Evolutionary conservation across 352 stramenopile species (phyloP), one percentile per base, ranked within the genome.

Genomic region (Globisporangium sylvaticum): DNA sequence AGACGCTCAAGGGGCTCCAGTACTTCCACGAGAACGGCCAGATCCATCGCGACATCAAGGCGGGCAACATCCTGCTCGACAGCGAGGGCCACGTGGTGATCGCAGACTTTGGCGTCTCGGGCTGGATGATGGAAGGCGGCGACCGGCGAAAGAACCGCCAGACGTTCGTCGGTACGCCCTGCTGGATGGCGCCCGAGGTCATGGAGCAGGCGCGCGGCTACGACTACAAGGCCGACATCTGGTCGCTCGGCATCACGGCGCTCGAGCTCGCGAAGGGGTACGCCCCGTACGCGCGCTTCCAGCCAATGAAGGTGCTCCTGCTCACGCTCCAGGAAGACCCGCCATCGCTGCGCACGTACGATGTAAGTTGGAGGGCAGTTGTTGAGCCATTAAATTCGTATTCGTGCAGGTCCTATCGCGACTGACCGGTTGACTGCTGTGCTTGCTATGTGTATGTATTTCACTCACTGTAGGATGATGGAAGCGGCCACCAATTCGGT

Each of bases 1-100:
- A 99, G 76, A 95, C 96, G 24, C 83, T 99, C 15, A 87, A 98
- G 65, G 98, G 97, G 0, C 82, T 99, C 32, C 91, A 99, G 74
- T 99, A 99, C 80, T 99, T 99, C 75, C 98, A 99, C 73, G 93
- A 99, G 65, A 98, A 99, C 68, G 96, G 96, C 4, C 94, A 99
- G 75, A 99, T 99, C 76, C 97, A 99, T 72, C 83, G 96, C 87
- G 92, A 98, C 82, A 98, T 99, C 69, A 99, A 99, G 83, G 98
- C 96, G 1, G 96, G 97, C n/a, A 99, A 99, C 79, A 98, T 98
- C 60, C 73, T 98, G 24, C 67, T 98, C 52, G 91, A 98, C 73
- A 91, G 88, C 63, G 82, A 97, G 58, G 97, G 96, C 29, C 83
- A 98, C 69, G 96, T 99, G 4, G 84, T 98, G 58, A 98, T 99